Evolutionary conservation across 1,284 basidiomycete species (phyloP), one percentile per base, ranked within the genome.

Genomic region (Boletus mariae): DNA sequence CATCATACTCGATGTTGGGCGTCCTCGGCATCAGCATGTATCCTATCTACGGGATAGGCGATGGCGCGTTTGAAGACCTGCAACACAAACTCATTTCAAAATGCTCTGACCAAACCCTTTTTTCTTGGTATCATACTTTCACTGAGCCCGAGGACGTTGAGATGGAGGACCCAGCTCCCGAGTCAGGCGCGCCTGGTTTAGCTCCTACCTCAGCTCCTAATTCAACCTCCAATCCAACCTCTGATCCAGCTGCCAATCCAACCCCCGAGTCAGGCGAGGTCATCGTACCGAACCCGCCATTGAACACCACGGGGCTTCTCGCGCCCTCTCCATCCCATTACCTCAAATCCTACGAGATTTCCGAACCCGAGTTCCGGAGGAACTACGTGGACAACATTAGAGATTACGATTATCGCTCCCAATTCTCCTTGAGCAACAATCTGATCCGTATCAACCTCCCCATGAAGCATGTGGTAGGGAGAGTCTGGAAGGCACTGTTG

Each of bases 1-100:
- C 12, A 40, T 56, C 68, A 9, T 70, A 70, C 35, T 69, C 65
- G 11, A 45, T 67, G 25, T 42, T 67, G 54, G 65, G 68, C 4
- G 47, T 70, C 44, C 55, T 67, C 5, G 38, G 13, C 4, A 42
- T 69, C 32, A 38, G 13, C 32, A 55, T 70, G 56, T 17, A 29
- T 3, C 38, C 57, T 5, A 37, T 40, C 15, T 70, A 70, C 31
- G 66, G 66, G 40, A 53, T 61, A 44, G 57, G 50, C 0, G 43
- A 63, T 20, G 52, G 2, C 5, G 61, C 63, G 2, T 70, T 70
- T 34, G 48, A 55, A 35, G 46, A 59, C 0, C 32, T 66, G 32
- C 67, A 70, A 37, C 49, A 50, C 46, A 53, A 20, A 45, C 45
- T 66, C 49, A 57, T 70, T 11, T 17, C 15, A 4, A 57, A 42